A percentile compares a stretch with the other conserved stretches of the same genome.
Evolutionary conservation across 192 early-diverging fungal species (phyloP).

Genomic region (Podila horticola): DNA sequence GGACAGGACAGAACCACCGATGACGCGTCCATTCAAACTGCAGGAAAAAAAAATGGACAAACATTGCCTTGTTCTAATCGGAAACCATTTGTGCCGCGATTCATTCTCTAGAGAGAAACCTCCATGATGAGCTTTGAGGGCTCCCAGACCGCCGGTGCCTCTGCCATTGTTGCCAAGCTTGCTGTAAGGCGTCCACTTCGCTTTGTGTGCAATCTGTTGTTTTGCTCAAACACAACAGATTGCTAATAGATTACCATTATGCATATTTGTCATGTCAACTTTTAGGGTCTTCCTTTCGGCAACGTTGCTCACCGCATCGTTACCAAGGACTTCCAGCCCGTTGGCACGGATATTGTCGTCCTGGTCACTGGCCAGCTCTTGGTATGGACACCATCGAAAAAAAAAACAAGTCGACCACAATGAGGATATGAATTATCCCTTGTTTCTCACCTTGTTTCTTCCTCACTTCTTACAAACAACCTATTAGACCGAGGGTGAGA

Average conservation of each 20-base stretch:
- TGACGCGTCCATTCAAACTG: no score
- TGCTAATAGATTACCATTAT: neutral
- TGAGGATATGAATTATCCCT: no score
- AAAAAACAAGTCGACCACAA: no score
- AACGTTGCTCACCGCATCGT: constrained; percentile 76
- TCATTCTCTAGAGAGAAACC: constrained; percentile 64
- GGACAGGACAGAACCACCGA: neutral
- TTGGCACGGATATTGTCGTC: constrained; percentile 69
- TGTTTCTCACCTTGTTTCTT: neutral
- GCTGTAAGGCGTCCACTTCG: constrained; percentile 56
- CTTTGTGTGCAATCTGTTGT: neutral
- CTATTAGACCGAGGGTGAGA: constrained; percentile 79
- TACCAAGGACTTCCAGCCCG: constrained; percentile 87
- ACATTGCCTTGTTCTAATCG: neutral
- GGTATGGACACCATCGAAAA: no score
- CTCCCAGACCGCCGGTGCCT: constrained; percentile 64
- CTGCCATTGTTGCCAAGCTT: constrained; percentile 82
- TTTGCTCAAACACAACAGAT: neutral
- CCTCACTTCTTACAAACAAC: neutral
- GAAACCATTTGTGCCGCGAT: constrained; percentile 1
- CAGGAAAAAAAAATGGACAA: neutral
- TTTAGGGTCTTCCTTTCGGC: constrained; percentile 80
- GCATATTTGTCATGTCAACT: neutral
- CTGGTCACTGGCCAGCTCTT: constrained; percentile 89
- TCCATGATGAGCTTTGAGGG: constrained; percentile 95